Base-by-base conservation (phyloP, 2,329 filamentous ascomycete species). In the Diaporthe sp. region DNA sequence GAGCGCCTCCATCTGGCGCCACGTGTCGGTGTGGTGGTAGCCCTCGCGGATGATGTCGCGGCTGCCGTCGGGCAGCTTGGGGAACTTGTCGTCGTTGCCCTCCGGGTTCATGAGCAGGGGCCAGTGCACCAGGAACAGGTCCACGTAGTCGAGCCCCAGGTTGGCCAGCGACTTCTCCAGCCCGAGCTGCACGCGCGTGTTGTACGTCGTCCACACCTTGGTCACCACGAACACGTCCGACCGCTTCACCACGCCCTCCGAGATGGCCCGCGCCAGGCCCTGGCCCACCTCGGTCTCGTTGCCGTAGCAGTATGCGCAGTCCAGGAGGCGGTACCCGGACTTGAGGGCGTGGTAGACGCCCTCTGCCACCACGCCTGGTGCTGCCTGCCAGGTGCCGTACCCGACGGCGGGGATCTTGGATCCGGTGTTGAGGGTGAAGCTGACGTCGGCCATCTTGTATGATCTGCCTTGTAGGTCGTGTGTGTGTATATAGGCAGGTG, bases 201-300 rank as follows among this genome's bases (percentile, higher is more conserved):
- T 92, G 86, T 94, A 96, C 68, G 93, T 95, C 80, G 92, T 93
- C 94, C 95, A 97, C 50, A 96, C 89, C 88, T 97, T 97, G 80
- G 92, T 95, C 72, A 94, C 94, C 75, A 97, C 90, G 85, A 97
- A 97, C 76, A 97, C 85, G 74, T 97, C 94, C 82, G 93, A 90
- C 76, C 95, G 90, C 88, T 92, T 93, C 79, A 94, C 86, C 76
- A 90, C 87, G 33, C 94, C 94, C 7, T 90, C 85, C 35, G 86
- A 87, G 80, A 96, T 91, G 40, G 93, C 94, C 73, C 94, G 92
- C 81, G 91, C 90, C 71, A 97, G 89, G 13, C 93, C 95, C 81
- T 92, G 86, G 77, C 95, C 95, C 22, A 97, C 95, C 83, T 96
- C 94, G 64, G 93, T 89, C 84, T 97, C 95, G 83, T 97, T 96